Evolutionary conservation across 1,284 basidiomycete genomes (phyloP).

Genomic region (Leccinum subrobustum): DNA sequence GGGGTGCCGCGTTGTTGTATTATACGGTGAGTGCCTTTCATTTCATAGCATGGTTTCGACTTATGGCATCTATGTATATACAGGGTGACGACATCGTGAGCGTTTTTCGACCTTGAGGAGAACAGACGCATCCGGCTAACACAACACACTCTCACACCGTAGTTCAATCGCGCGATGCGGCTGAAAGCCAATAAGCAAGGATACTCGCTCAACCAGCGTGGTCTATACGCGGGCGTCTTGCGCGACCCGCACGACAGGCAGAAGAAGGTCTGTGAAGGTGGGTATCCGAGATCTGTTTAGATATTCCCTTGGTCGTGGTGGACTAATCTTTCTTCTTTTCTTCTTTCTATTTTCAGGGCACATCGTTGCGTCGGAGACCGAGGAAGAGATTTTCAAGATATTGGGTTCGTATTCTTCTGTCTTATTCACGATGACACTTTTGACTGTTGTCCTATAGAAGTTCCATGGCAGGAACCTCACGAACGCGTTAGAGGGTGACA

Average conservation of each 20-base stretch:
- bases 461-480: slow-evolving; percentile 79
- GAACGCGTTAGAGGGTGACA: slow-evolving; percentile 52
- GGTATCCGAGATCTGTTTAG: slow-evolving; percentile 18
- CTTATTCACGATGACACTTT: background rate
- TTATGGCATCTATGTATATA: slow-evolving; percentile 1
- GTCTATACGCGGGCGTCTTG: slow-evolving; percentile 71
- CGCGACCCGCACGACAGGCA: slow-evolving; percentile 61
- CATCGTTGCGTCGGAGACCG: slow-evolving; percentile 79
- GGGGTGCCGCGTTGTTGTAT: slow-evolving; percentile 85
- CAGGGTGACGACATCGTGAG: slow-evolving; percentile 82
- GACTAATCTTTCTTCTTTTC: background rate
- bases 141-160: background rate
- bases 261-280: slow-evolving; percentile 61
- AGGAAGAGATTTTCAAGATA: slow-evolving; percentile 80
- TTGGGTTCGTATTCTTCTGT: slow-evolving; percentile 45
- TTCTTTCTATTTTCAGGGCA: slow-evolving; percentile 48
- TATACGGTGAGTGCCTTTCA: slow-evolving; percentile 63
- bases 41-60: background rate
- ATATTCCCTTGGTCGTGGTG: background rate
- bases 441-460: slow-evolving; percentile 28
- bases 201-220: slow-evolving; percentile 84
- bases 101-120: slow-evolving; percentile 3
- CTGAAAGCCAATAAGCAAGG: slow-evolving; percentile 81
- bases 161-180: slow-evolving; percentile 91
- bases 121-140: background rate